Percentiles rank a stretch among this genome's conserved stretches.
phyloP scores from a whole-genome alignment of 2,329 filamentous ascomycete genomes.

The Colletotrichum sp. region DNA sequence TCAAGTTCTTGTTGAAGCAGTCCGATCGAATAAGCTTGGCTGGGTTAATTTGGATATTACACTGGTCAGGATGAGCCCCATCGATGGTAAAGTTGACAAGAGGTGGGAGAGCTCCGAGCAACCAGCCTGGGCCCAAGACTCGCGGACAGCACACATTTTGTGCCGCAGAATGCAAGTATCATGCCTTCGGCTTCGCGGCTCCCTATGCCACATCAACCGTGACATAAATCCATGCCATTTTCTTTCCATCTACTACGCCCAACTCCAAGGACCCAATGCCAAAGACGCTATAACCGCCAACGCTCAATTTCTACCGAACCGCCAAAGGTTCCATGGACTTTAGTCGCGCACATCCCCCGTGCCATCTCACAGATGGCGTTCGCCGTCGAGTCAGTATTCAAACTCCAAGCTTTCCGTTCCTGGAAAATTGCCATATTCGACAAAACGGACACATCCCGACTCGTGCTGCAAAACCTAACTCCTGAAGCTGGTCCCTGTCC shows the following conservation, averaged over 20 bases:
- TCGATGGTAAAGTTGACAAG: fast-evolving
- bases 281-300: fast-evolving
- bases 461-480: not conserved
- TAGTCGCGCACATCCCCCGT: fast-evolving
- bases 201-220: no score
- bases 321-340: no score
- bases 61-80: fast-evolving
- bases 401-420: not conserved
- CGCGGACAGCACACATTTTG: fast-evolving
- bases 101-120: fast-evolving
- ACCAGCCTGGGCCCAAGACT: no score
- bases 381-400: not conserved
- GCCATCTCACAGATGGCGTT: not conserved
- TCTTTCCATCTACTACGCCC: no score
- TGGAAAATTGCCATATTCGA: not conserved
- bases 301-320: no score
- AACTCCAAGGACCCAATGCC: no score
- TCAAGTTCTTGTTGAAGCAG: no score
- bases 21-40: no score
- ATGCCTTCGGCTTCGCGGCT: no score
- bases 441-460: not conserved
- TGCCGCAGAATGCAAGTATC: fast-evolving
- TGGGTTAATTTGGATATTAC: fast-evolving
- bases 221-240: fast-evolving
- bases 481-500: not conserved